These are phyloP conservation scores for Camillea tinctor DNA, from an alignment of 2,329 filamentous ascomycete species.

Conservation along the genomic window DNA sequence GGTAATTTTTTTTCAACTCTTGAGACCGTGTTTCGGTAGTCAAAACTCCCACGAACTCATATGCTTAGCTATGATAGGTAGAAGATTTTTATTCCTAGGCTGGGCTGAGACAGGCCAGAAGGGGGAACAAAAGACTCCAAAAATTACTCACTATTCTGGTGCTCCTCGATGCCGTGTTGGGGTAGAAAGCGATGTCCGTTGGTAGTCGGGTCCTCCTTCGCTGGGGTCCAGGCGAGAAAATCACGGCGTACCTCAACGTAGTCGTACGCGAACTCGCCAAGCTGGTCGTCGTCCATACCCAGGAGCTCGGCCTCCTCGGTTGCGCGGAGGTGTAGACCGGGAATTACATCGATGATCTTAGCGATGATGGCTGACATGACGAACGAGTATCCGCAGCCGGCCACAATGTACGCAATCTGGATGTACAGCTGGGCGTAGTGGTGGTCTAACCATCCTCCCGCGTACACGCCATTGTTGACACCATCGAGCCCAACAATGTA, in stretches of 20 bases:
- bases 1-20: too few species aligned
- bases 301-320: conserved; percentile 80
- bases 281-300: conserved; percentile 87
- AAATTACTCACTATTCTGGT: too few species aligned
- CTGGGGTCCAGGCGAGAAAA: conserved; percentile 84
- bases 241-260: conserved; percentile 87
- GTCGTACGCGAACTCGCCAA: conserved; percentile 87
- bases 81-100: too few species aligned
- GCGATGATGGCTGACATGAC: conserved; percentile 72
- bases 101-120: too few species aligned
- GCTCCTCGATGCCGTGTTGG: conserved; percentile 70
- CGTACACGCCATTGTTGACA: conserved; percentile 63
- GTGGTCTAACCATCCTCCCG: conserved; percentile 73
- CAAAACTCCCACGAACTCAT: too few species aligned
- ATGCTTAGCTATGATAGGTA: too few species aligned
- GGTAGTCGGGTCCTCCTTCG: conserved; percentile 62
- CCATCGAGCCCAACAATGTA: conserved; percentile 74
- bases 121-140: too few species aligned
- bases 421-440: conserved; percentile 75
- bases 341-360: conserved; percentile 71
- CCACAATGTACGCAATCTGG: conserved; percentile 74
- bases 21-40: too few species aligned
- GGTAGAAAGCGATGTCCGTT: conserved; percentile 60
- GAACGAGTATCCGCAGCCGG: conserved; percentile 67
- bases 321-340: conserved; percentile 76